Evolutionary conservation across 192 early-diverging fungal genomes (phyloP).

Genomic region (Coemansia sp.): DNA sequence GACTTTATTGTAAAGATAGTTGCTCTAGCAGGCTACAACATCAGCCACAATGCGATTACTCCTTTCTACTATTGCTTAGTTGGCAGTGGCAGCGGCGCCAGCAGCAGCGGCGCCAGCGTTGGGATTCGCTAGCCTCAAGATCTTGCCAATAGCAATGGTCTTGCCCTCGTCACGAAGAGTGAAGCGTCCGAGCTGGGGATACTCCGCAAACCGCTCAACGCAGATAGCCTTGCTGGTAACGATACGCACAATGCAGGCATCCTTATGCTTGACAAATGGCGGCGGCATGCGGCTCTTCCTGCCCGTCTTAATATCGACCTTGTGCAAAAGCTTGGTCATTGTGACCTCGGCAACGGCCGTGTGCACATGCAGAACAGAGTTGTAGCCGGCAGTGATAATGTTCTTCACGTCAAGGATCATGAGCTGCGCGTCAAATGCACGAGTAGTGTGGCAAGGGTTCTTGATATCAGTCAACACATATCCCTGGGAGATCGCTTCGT

Average conservation of each 20-base stretch:
- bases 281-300: conserved; percentile 87
- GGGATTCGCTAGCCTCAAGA: conserved; percentile 73
- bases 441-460: conserved; percentile 79
- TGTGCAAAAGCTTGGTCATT: conserved; percentile 80
- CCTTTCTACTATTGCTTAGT: conserved; percentile 5
- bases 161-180: conserved; percentile 97
- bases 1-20: background rate
- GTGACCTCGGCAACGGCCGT: conserved; percentile 87
- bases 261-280: conserved; percentile 92
- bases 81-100: conserved; percentile 9
- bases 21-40: background rate
- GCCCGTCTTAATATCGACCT: conserved; percentile 87
- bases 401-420: conserved; percentile 92
- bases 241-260: conserved; percentile 86
- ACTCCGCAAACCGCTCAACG: conserved; percentile 84
- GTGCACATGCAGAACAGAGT: conserved; percentile 92
- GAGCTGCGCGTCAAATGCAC: conserved; percentile 84
- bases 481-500: conserved; percentile 86
- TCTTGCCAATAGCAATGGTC: conserved; percentile 88
- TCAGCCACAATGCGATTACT: background rate
- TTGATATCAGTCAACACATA: conserved; percentile 84
- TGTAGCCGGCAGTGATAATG: conserved; percentile 97
- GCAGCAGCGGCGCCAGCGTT: conserved; percentile 6
- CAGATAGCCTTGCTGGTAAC: conserved; percentile 79
- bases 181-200: conserved; percentile 94